Evolutionary conservation across 2,329 filamentous ascomycete species (phyloP).

Genomic region (Zalaria obscura): DNA sequence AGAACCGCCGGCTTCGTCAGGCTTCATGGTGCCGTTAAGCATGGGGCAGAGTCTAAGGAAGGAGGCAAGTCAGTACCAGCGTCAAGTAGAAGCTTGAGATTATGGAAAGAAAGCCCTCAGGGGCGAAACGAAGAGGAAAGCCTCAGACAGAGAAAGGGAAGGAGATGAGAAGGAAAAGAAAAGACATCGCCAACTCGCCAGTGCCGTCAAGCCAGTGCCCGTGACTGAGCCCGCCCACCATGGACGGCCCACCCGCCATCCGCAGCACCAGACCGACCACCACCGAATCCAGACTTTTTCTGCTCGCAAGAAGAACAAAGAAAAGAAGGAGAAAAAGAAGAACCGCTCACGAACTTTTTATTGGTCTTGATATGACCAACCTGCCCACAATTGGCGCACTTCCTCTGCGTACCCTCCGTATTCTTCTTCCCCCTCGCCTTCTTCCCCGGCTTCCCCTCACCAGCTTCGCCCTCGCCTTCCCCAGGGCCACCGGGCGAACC

Average conservation of each 20-base stretch:
- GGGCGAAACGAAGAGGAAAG: not conserved
- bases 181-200: not conserved
- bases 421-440: conserved; percentile 49
- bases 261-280: too few species aligned
- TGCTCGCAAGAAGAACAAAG: not conserved
- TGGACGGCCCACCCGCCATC: conserved; percentile 1
- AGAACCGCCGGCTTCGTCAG: conserved; percentile 15
- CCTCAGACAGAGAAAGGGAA: conserved; percentile 14
- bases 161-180: too few species aligned
- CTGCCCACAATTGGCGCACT: conserved; percentile 95
- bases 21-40: conserved; percentile 56
- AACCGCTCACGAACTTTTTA: conserved; percentile 57
- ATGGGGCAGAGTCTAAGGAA: conserved; percentile 59
- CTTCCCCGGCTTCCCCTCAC: conserved; percentile 12
- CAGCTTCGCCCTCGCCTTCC: conserved; percentile 22
- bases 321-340: conserved; percentile 7
- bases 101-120: not conserved
- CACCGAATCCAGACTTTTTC: not conserved
- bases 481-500: conserved; percentile 28
- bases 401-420: conserved; percentile 53
- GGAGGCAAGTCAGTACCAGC: conserved; percentile 6
- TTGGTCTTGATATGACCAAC: conserved; percentile 98
- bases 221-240: conserved; percentile 1
- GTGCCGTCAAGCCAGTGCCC: not conserved
- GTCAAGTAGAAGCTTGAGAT: not conserved